phyloP scores from a whole-genome alignment of 345 rosid genomes.

The Balakata baccata region DNA sequence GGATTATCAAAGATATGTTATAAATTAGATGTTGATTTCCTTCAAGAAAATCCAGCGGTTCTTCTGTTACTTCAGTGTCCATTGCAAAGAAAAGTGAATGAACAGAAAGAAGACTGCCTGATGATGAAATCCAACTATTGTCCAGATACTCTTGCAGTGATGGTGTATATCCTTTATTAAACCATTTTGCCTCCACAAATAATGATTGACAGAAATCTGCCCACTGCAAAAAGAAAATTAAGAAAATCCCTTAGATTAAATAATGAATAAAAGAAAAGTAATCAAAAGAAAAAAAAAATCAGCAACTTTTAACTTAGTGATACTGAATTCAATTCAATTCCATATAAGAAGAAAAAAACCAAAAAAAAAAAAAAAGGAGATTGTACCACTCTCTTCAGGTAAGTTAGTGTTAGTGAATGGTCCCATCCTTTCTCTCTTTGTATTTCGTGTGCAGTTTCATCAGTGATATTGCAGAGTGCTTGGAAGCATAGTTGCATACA shows the following conservation, averaged over 20 bases:
- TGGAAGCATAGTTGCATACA: slow-evolving; percentile 47
- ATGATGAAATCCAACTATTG: background rate
- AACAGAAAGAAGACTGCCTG: background rate
- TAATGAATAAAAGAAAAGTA: background rate
- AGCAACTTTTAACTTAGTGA: background rate
- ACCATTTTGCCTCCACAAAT: slow-evolving; percentile 36
- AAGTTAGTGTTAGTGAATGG: slow-evolving; percentile 23
- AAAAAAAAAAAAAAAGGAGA: no score
- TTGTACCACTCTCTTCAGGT: slow-evolving; percentile 41
- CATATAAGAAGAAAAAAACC: no score
- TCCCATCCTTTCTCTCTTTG: slow-evolving; percentile 27
- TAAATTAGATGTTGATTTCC: slow-evolving; percentile 26
- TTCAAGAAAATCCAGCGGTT: background rate
- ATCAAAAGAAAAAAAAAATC: background rate
- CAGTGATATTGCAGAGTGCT: slow-evolving; percentile 28
- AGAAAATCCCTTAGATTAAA: background rate
- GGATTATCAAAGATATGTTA: slow-evolving; percentile 37
- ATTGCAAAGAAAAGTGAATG: background rate
- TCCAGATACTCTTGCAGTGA: background rate
- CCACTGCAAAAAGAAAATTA: slow-evolving; percentile 39
- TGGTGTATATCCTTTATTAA: background rate
- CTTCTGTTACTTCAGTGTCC: background rate
- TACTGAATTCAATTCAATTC: background rate
- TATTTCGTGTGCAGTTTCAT: slow-evolving; percentile 42
- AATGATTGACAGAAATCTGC: slow-evolving; percentile 45